phyloP scores from a whole-genome alignment of 352 stramenopile species.

The Globisporangium iwayamae region DNA sequence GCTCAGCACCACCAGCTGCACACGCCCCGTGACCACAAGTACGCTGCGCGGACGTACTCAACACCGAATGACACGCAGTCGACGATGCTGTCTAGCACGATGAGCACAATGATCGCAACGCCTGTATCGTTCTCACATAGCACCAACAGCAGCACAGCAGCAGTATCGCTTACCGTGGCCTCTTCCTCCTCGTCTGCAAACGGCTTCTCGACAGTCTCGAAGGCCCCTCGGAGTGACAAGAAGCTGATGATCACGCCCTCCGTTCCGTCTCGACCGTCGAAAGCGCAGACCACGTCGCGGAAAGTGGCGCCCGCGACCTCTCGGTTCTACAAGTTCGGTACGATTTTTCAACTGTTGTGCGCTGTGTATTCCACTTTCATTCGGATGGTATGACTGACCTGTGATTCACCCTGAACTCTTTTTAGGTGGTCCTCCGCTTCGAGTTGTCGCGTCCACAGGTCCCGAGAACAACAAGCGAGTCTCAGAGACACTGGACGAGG shows the following conservation, averaged over 20 bases:
- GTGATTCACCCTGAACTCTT: too few species aligned
- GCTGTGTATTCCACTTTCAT: background rate
- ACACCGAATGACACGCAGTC: slow-evolving; percentile 17
- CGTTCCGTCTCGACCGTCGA: slow-evolving; percentile 33
- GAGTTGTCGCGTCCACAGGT: slow-evolving; percentile 38
- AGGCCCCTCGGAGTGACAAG: slow-evolving; percentile 24
- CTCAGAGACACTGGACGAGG: slow-evolving; percentile 36
- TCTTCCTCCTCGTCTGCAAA: slow-evolving; percentile 25
- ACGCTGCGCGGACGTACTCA: slow-evolving; percentile 10
- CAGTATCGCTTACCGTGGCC: slow-evolving; percentile 10
- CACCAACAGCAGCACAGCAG: slow-evolving; percentile 5
- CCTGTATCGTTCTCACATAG: slow-evolving; percentile 8
- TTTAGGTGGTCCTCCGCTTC: slow-evolving; percentile 32
- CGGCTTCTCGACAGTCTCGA: slow-evolving; percentile 43
- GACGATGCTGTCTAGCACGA: slow-evolving; percentile 9
- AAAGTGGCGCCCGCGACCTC: slow-evolving; percentile 32
- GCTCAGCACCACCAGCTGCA: slow-evolving; percentile 24
- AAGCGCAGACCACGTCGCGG: slow-evolving; percentile 51
- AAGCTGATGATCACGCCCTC: slow-evolving; percentile 49
- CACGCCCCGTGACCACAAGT: slow-evolving; percentile 19
- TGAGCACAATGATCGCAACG: slow-evolving; percentile 19
- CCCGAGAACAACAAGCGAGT: slow-evolving; percentile 18
- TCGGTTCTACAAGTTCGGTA: slow-evolving; percentile 44
- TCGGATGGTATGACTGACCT: background rate
- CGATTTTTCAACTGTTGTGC: background rate